Base-by-base conservation (phyloP, 1,139 yeast genomes). In the Hyphopichia buzzinii region DNA sequence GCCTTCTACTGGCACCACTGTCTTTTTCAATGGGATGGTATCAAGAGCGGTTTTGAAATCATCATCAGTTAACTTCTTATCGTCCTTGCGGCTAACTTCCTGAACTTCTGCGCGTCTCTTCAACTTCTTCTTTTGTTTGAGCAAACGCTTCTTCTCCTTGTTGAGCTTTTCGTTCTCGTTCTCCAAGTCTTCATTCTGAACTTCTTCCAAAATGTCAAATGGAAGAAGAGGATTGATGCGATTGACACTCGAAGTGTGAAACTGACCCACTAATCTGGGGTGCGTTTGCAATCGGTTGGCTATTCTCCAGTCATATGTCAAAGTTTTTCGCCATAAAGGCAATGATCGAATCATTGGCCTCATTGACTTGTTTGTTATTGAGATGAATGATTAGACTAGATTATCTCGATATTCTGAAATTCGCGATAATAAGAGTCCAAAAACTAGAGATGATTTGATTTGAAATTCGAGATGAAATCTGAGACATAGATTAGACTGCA, bases 191-290 rank as follows among this genome's bases (percentile, higher is more conserved):
- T 61, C 66, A 28, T 50, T 49, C 27, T 54, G 55, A 6, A 59
- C 44, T 34, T 60, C 67, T 30, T 61, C 67, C 8, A 59, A 43
- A 10, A 62, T 57, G 40, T 61, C 66, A 35, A 62, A 59, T 8
- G 67, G 66, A 22, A 61, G 41, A 30, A 61, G 44, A 4, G 66
- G 67, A 36, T 61, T 61, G 11, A 61, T 46, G n/a, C 39, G 34
- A 17, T 32, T 8, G 12, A 39, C 31, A 3, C 37, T 19, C 13
- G 41, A 13, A 6, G 12, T 16, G 15, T 29, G 31, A 15, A 27
- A 27, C 10, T 27, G 23, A 10, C 23, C 23, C 8, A 10, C 23
- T 6, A 19, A 10, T 10, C 23, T 6, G 23, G 23, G 23, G 8
- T 10, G 10, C 23, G 10, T 7, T 10, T 10, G 23, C 23, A 6